phyloP scores from a whole-genome alignment of 23 red algal genomes.

The Gracilaria vermiculophylla region DNA sequence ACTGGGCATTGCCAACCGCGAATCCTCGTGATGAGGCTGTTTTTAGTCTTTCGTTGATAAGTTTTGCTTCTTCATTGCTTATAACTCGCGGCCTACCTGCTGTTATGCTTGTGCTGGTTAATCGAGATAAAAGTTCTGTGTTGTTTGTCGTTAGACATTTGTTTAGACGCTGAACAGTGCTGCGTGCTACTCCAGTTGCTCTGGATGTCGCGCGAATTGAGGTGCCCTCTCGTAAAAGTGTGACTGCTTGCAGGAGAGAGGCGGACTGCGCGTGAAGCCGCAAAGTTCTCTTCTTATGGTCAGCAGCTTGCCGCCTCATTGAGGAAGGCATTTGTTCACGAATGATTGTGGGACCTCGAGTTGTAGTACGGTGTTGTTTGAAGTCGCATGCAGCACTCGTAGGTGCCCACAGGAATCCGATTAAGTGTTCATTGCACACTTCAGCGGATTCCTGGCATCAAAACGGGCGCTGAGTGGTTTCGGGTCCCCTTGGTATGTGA shows the following conservation, averaged over 20 bases:
- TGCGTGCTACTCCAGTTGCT: background rate
- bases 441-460: no score
- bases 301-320: background rate
- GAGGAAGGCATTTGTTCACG: no score
- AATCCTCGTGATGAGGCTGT: background rate
- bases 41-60: slow-evolving; percentile 7
- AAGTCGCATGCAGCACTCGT: no score
- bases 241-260: background rate
- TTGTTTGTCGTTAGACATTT: background rate
- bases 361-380: no score
- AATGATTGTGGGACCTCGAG: no score
- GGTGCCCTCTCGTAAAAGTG: background rate
- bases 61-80: background rate
- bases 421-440: no score
- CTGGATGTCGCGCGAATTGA: background rate
- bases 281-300: background rate
- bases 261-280: background rate
- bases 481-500: no score
- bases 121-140: background rate
- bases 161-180: background rate
- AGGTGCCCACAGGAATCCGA: no score
- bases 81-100: background rate
- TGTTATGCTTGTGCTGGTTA: background rate
- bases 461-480: no score
- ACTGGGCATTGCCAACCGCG: background rate